Evolutionary conservation across 2,329 filamentous ascomycete species (phyloP).

Genomic region (Juglanconis juglandina): DNA sequence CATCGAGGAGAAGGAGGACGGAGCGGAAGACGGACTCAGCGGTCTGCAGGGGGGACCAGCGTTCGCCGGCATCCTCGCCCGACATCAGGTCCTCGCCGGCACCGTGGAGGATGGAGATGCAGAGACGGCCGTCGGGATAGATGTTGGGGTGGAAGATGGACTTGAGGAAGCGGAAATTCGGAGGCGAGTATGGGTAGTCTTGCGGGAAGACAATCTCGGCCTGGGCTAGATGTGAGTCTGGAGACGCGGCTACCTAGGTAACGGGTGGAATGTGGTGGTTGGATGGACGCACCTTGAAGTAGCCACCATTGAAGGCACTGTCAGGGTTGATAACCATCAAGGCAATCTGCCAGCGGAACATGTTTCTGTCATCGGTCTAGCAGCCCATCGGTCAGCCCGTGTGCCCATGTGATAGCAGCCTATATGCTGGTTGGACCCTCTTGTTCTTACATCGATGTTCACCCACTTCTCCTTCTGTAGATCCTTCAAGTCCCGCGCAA

Average conservation of each 20-base stretch:
- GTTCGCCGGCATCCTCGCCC: conserved; percentile 82
- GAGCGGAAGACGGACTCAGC: conserved; percentile 94
- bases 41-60: conserved; percentile 90
- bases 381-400: conserved; percentile 11
- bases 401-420: background rate
- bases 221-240: conserved; percentile 32
- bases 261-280: background rate
- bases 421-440: background rate
- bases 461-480: conserved; percentile 92
- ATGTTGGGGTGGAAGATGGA: conserved; percentile 91
- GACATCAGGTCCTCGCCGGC: conserved; percentile 92
- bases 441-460: conserved; percentile 68
- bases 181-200: conserved; percentile 88
- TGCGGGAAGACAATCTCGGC: conserved; percentile 81
- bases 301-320: conserved; percentile 87
- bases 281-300: conserved; percentile 63
- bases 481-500: conserved; percentile 83
- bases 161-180: conserved; percentile 77
- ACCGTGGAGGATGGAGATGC: conserved; percentile 92
- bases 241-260: background rate
- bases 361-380: conserved; percentile 74
- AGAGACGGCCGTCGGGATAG: conserved; percentile 84
- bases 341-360: conserved; percentile 83
- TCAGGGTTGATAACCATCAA: conserved; percentile 92
- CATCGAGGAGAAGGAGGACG: conserved; percentile 85